Evolutionary conservation across 192 early-diverging fungal species (phyloP), one percentile per base, ranked within the genome.

Genomic region (Coemansia sp.): DNA sequence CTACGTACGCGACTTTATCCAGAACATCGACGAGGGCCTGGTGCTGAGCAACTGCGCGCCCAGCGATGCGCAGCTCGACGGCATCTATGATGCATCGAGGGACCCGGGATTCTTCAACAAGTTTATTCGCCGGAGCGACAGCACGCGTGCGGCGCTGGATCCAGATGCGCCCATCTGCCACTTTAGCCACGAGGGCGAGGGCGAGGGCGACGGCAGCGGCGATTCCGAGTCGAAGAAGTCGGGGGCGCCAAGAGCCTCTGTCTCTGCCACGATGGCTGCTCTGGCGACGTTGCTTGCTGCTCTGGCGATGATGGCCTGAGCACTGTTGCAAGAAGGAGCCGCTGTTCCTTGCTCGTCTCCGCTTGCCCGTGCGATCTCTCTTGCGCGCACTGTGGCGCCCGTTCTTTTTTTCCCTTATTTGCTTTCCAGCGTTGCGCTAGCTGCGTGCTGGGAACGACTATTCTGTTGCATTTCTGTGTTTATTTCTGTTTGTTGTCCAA

Each of bases 1-100:
- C 38, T 65, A 73, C 20, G 70, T 73, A 35, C 55, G 63, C 28
- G 55, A 73, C 63, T 73, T 73, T 66, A 73, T 73, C 15, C 25
- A 23, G 4, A 33, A 50, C 28, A 8, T 48, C 4, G 70, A 73
- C 40, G 52, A 55, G 36, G 70, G 70, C 23, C n/a, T 40, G 11
- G 35, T 41, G 46, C 54, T 46, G 22, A 58, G 39, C 23, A 66
- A 73, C 63, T 73, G 70, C 28, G 70, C 48, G 23, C 70, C 70
- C 13, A 55, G 46, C 51, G 63, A 73, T 30, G 9, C 25, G 18
- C 50, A 61, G 46, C 63, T 73, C 26, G 58, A 73, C 46, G 47
- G 7, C 19, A 57, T 73, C 33, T 73, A 54, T 44, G 24, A 49
- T 15, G 41, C 47, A 23, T 66, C 70, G 50, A 58, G 70, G 26